Evolutionary conservation across 768 basidiomycete species (phyloP).

Genomic region (button mushroom (Agaricus bisporus)): DNA sequence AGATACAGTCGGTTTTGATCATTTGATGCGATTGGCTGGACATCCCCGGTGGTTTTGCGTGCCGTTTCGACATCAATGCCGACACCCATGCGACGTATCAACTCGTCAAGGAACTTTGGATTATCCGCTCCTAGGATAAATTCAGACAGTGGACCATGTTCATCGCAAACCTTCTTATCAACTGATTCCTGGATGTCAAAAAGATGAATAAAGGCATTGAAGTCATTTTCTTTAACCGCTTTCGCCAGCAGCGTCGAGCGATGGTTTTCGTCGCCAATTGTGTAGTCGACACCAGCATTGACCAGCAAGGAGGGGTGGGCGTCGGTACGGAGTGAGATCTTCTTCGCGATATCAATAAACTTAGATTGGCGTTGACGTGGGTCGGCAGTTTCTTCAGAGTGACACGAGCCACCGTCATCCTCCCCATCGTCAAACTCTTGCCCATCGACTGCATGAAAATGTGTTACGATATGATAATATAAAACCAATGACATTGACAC

Average conservation of each 20-base stretch:
- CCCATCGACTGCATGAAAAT: conserved; percentile 20
- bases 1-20: conserved; percentile 44
- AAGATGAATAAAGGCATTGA: conserved; percentile 44
- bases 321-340: conserved; percentile 37
- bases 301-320: conserved; percentile 35
- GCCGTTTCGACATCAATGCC: conserved; percentile 27
- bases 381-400: conserved; percentile 32
- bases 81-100: conserved; percentile 45
- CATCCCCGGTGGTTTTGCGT: conserved; percentile 16
- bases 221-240: conserved; percentile 38
- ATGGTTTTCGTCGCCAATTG: background rate
- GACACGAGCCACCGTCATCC: conserved; percentile 28
- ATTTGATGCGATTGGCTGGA: conserved; percentile 21
- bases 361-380: conserved; percentile 26
- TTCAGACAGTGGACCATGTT: conserved; percentile 18
- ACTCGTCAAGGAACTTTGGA: conserved; percentile 48
- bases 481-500: background rate
- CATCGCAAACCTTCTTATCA: conserved; percentile 14
- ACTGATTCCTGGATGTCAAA: conserved; percentile 33
- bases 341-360: conserved; percentile 49
- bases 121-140: conserved; percentile 34
- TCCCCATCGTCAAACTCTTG: conserved; percentile 31
- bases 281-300: background rate
- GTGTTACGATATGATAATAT: background rate
- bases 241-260: conserved; percentile 22